These are phyloP conservation scores for Aureococcus anophagefferens DNA, from an alignment of 108 stramenopile species.

Conservation along the genomic window DNA sequence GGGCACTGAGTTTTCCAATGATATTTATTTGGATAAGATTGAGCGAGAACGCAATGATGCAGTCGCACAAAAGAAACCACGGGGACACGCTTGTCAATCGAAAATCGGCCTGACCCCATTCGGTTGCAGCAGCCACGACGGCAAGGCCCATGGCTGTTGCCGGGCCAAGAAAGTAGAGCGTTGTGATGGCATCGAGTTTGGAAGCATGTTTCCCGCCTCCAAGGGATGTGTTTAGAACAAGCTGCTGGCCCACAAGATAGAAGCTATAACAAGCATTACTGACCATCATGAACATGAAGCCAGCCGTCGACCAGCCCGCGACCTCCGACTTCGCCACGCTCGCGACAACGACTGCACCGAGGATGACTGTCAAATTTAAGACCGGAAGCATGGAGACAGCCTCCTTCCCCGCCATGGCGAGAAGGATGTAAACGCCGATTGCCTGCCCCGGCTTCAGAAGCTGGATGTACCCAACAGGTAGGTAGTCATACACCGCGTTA, in stretches of 20 bases:
- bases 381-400: not conserved
- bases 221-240: not conserved
- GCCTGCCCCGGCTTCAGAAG: not conserved
- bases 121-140: not conserved
- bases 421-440: not conserved
- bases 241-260: not conserved
- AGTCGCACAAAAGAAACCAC: not conserved
- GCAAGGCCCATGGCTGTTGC: not conserved
- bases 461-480: not conserved
- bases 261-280: not conserved
- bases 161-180: not conserved
- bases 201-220: too few relatives aligned
- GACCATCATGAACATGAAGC: not conserved
- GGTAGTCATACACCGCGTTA: not conserved
- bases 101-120: not conserved
- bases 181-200: not conserved
- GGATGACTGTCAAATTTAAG: not conserved
- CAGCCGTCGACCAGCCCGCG: not conserved
- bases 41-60: not conserved
- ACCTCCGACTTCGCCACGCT: not conserved
- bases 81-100: not conserved
- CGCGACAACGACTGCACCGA: not conserved
- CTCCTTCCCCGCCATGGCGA: not conserved
- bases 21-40: not conserved
- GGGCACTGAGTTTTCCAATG: not conserved